Percentiles rank a stretch among this genome's conserved stretches.
These are phyloP conservation scores for Salix udensis DNA, from an alignment of 345 rosid genomes.

Conservation along the genomic window DNA sequence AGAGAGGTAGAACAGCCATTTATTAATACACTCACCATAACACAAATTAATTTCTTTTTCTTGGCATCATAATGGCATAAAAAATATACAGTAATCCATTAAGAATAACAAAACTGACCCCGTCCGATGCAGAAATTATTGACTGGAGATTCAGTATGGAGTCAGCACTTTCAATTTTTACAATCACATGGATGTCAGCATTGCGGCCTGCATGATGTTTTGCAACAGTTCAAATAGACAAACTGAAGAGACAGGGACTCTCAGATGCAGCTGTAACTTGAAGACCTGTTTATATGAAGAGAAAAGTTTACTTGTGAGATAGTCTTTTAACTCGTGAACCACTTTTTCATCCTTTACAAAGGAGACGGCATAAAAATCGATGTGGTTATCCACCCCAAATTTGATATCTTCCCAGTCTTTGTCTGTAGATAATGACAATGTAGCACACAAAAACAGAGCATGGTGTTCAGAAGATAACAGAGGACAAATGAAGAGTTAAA, in stretches of 20 bases:
- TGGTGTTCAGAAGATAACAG: neutral
- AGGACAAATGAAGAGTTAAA: conserved; percentile 4
- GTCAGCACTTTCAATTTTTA: conserved; percentile 93
- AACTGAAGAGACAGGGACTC: neutral
- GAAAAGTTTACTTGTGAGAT: conserved; percentile 55
- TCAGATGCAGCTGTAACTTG: neutral
- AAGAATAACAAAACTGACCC: conserved; percentile 55
- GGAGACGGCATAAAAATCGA: conserved; percentile 93
- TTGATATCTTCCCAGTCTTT: conserved; percentile 99
- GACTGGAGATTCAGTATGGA: conserved; percentile 90
- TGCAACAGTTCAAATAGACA: conserved; percentile 18
- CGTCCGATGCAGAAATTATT: conserved; percentile 85
- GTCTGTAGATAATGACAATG: conserved; percentile 39
- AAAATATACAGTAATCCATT: neutral
- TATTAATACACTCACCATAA: neutral
- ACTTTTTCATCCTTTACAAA: conserved; percentile 97
- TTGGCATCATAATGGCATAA: neutral
- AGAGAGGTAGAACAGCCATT: neutral
- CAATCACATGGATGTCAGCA: conserved; percentile 77
- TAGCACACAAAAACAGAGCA: neutral
- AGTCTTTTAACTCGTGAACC: conserved; percentile 79
- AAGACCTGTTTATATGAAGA: neutral
- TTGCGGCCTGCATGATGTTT: conserved; percentile 54
- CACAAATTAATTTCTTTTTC: neutral
- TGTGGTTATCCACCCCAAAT: conserved; percentile 95